Evolutionary conservation across 495 filamentous ascomycete species (phyloP), one percentile per base, ranked within the genome.

Genomic region (Aspergillus biplanus): DNA sequence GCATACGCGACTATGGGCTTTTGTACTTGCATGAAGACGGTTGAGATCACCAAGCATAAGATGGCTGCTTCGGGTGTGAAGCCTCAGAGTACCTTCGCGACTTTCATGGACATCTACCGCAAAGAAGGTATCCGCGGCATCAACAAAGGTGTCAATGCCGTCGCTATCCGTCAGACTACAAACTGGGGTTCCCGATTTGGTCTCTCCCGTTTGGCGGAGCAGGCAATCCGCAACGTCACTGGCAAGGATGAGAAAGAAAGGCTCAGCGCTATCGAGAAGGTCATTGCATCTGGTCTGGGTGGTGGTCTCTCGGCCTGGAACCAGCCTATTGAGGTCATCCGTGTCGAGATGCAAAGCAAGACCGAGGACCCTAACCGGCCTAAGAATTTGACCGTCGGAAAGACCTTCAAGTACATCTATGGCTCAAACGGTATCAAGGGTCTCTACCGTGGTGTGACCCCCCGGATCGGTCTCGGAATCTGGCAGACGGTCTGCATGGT

Each of bases 401-500:
- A 90, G 80, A 89, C 95, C 52, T 88, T 92, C 78, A 90, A 82
- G 74, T 99, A 99, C 75, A 97, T 99, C 73, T 99, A 99, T 79
- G 69, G 85, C 63, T 83, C 79, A 65, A 97, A 96, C 73, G 95
- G 95, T 44, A 61, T 99, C 68, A 91, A 89, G 84, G 95, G 95
- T 69, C 83, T 99, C 64, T 99, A 99, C 84, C 91, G 95, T 67
- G 95, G 95, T 71, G 95, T 99, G 56, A 84, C 93, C 64, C 95
- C 95, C 68, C 87, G 95, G 71, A 91, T 98, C 73, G 96, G 92
- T 55, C 87, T 99, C 59, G 90, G 95, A 67, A 89, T 99, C 81
- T 99, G 95, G 95, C 95, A 99, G 85, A 99, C 95, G 61, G 91
- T 99, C 73, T 99, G 95, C 83, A 99, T 99, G 95, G 95, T 99